Base-by-base conservation (phyloP, 2,329 filamentous ascomycete genomes). In the Sarocladiaceae sp. region DNA sequence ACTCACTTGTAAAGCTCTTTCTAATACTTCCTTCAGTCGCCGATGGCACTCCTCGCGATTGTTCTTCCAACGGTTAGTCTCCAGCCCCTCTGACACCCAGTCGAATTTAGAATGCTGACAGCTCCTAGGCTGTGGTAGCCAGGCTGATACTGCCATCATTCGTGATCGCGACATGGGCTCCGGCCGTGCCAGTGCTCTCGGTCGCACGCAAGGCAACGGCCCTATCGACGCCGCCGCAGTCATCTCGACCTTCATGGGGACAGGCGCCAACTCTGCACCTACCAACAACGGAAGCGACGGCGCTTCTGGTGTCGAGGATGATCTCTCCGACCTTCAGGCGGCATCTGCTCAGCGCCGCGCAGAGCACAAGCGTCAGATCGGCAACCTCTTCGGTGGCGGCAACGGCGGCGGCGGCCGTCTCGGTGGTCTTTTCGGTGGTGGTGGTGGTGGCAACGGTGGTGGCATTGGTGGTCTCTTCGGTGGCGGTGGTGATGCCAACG, bases 131-230 rank as follows among this genome's bases (percentile, higher is more conserved):
- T 44, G 40, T 62, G 84, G 84, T 54, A 77, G 83, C n/a, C 78
- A 87, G 65, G 80, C 78, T 54, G 84, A 88, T 62, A 87, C 84
- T n/a, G 75, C 83, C 65, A 86, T 87, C 72, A 86, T 87, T 67
- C 80, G 83, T 33, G 68, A 78, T 55, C 67, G 71, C 12, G 84
- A 87, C 68, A 74, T 87, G 53, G 69, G 70, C 35, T 76, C 70
- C 47, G 72, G 69, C 60, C 72, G 76, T 58, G 64, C 60, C 33
- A 81, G 79, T 31, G 75, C 84, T 50, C 76, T 88, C n/a, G 84
- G 84, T 59, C 79, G 82, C 57, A 87, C 83, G 50, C 66, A 80
- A 61, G 79, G 74, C 54, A 78, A 76, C 51, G 82, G 83, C 15
- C 74, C 79, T 53, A 75, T 87, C 55, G 73, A 83, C 55, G 77